Evolutionary conservation across 2,329 filamentous ascomycete genomes (phyloP).

Genomic region (Trichoderma semiorbis): DNA sequence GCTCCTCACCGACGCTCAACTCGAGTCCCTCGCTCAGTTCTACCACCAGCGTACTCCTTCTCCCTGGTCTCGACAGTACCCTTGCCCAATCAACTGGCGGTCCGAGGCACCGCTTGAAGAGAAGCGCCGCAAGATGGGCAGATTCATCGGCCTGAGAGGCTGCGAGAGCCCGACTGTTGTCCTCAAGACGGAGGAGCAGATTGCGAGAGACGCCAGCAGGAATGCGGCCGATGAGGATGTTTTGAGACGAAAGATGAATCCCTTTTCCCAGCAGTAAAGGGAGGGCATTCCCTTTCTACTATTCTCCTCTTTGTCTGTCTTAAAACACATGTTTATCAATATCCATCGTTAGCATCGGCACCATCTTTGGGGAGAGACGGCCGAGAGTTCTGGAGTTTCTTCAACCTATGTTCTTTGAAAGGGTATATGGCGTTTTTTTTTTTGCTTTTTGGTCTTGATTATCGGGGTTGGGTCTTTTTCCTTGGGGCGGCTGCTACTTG

Average conservation of each 20-base stretch:
- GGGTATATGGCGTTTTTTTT: neutral
- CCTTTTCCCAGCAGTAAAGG: conserved; percentile 21
- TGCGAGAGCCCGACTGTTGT: conserved; percentile 38
- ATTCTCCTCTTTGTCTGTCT: neutral
- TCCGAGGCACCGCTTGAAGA: conserved; percentile 54
- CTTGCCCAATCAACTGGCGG: conserved; percentile 64
- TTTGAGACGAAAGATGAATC: conserved; percentile 44
- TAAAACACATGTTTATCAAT: neutral
- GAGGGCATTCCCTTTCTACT: neutral
- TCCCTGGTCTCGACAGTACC: conserved; percentile 58
- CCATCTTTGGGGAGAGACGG: neutral
- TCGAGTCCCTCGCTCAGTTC: conserved; percentile 67
- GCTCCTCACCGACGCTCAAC: conserved; percentile 67
- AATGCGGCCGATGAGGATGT: conserved; percentile 45
- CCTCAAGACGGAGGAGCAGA: conserved; percentile 46
- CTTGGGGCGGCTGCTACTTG: neutral
- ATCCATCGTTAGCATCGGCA: conserved; percentile 2
- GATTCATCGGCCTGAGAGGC: conserved; percentile 69
- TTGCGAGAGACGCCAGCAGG: conserved; percentile 41
- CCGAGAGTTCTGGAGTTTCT: neutral
- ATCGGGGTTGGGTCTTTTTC: neutral
- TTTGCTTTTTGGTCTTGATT: neutral
- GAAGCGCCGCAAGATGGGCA: conserved; percentile 68
- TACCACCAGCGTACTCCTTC: conserved; percentile 66
- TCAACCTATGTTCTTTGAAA: neutral